Evolutionary conservation across 306 rosid species (phyloP), one percentile per base, ranked within the genome.

Genomic region (Leucaena leucocephala): DNA sequence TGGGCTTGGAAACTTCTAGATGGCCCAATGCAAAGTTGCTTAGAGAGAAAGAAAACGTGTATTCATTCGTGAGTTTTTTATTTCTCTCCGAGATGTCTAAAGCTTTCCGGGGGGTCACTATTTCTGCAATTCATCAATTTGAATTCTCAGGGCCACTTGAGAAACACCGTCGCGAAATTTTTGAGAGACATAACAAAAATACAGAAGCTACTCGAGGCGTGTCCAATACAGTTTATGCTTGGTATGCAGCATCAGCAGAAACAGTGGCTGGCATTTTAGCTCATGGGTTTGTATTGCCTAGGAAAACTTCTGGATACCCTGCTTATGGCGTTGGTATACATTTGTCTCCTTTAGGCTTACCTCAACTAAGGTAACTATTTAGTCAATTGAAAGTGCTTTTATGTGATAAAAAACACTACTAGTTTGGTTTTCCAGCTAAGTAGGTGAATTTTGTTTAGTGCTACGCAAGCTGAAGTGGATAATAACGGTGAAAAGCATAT

Each of bases 161-260:
- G 27, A 82, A 19, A 71, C 84, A 84, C 77, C 88, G 92, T 1
- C 34, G 61, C 19, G 77, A 76, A 42, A 80, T 68, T 15, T 85
- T 92, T 45, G 67, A 80, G 44, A 84, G 69, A 52, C 88, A 85
- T 48, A 73, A 12, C 34, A 86, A 88, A 27, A 76, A 71, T 14
- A 85, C 83, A 16, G 72, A 65, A 39, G 80, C 86, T 38, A 75
- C 78, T 42, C 82, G 93, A 57, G 88, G 97, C 3, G 17, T 74
- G 9, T 78, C 88, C 16, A 92, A 87, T 72, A 63, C 70, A 57
- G 92, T 84, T 45, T 83, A 82, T 77, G 91, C 88, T 7, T 91
- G 94, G 94, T 88, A 79, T 55, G 85, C 86, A 1, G 84, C 84
- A 16, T 76, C 97, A 4, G 66, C 40, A 17, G 64, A 81, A 62